A percentile compares a stretch with the other conserved stretches of the same genome.
These are phyloP conservation scores for Penicillium expansum DNA, from an alignment of 2,329 filamentous ascomycete species.

Conservation along the genomic window DNA sequence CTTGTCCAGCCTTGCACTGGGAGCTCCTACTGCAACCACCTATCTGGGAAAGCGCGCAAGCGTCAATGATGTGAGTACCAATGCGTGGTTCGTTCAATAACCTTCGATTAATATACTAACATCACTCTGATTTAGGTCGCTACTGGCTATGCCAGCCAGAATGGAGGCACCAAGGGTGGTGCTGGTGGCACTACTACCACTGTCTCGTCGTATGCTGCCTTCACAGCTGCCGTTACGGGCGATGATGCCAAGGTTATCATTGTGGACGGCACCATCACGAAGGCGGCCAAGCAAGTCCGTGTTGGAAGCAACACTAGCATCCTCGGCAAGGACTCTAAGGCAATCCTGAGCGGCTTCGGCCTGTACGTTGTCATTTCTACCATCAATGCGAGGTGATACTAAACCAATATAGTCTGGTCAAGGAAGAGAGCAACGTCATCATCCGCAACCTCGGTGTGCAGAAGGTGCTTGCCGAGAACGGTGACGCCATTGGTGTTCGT, in stretches of 20 bases:
- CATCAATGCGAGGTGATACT: constrained; percentile 24
- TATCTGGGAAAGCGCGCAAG: constrained; percentile 26
- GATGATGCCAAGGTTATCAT: constrained; percentile 48
- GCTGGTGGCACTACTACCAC: constrained; percentile 55
- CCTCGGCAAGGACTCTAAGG: constrained; percentile 50
- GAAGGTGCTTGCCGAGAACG: constrained; percentile 55
- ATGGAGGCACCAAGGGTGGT: constrained; percentile 56
- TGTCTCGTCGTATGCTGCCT: constrained; percentile 51
- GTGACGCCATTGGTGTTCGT: constrained; percentile 61
- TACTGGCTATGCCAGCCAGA: constrained; percentile 49
- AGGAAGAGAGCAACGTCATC: constrained; percentile 60
- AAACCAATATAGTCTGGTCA: constrained; percentile 47
- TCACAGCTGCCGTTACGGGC: constrained; percentile 51
- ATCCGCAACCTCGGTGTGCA: constrained; percentile 61
- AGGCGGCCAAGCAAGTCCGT: constrained; percentile 44
- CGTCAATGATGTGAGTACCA: constrained; percentile 25
- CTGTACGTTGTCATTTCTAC: constrained; percentile 16
- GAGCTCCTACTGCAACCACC: constrained; percentile 26
- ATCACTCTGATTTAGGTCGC: constrained; percentile 15
- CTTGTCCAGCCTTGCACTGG: constrained; percentile 27
- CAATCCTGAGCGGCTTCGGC: constrained; percentile 53
- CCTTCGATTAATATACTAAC: not conserved
- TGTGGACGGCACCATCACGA: constrained; percentile 47
- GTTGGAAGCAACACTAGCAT: constrained; percentile 54
- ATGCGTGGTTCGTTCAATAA: not conserved